Base-by-base conservation (phyloP, 306 rosid species). In the Senna tora region DNA sequence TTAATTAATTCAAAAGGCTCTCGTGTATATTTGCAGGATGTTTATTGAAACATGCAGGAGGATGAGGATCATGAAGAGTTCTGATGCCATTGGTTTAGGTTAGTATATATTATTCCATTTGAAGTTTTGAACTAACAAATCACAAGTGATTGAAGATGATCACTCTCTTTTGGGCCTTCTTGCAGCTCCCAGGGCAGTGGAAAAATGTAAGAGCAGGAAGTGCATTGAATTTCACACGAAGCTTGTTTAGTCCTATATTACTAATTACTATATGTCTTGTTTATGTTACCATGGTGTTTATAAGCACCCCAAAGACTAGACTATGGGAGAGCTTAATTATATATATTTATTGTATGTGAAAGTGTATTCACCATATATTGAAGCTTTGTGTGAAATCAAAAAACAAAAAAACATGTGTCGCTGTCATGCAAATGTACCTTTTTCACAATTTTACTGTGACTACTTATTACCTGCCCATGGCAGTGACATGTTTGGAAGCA, bases 81-180 rank as follows among this genome's bases (percentile, higher is more conserved):
- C 95, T 3, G 98, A 92, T 62, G 98, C 98, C 85, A 92, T 88
- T 79, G 98, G 98, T 75, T 82, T 92, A 76, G 95, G 98, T 90
- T 74, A 69, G 86, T 77, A n/a, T n/a, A n/a, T n/a, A 66, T 52
- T 59, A 67, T 32, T 25, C 30, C 15, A 30, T 57, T 13, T 60
- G 8, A 5, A 6, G 39, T n/a, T n/a, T n/a, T n/a, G n/a, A n/a
- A n/a, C n/a, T n/a, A n/a, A n/a, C n/a, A n/a, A n/a, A n/a, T n/a
- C n/a, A n/a, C n/a, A n/a, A n/a, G n/a, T n/a, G n/a, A n/a, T n/a
- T n/a, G 47, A 67, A 67, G 42, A 32, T 50, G 28, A 47, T n/a
- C n/a, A n/a, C n/a, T n/a, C 56, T 16, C 22, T 38, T 46, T 69
- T 55, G 20, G 73, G 25, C 46, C 28, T 67, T 68, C n/a, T 76